Percentiles rank a stretch among this genome's conserved stretches.
These are phyloP conservation scores for Hygrophila difformis DNA, from an alignment of 257 asterid species.

Conservation along the genomic window DNA sequence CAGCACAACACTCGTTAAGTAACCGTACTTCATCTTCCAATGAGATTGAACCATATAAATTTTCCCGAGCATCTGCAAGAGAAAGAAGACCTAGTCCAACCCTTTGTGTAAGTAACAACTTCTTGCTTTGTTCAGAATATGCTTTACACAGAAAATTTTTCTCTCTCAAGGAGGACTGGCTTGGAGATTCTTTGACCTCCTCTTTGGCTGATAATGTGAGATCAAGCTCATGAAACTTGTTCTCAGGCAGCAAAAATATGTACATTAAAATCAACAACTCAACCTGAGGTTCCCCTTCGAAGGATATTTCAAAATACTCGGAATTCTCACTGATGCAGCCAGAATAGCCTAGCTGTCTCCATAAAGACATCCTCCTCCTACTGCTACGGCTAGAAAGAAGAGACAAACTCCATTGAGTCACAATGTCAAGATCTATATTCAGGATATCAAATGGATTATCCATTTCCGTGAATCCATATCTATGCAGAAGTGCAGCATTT, in stretches of 20 bases:
- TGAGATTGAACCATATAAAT: conserved; percentile 46
- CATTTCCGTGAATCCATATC: conserved; percentile 85
- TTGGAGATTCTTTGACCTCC: conserved; percentile 17
- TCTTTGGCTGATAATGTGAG: conserved; percentile 24
- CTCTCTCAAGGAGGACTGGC: conserved; percentile 17
- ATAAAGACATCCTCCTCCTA: conserved; percentile 53
- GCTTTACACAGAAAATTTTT: conserved; percentile 15
- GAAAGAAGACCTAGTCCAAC: conserved; percentile 54
- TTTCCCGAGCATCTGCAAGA: conserved; percentile 70
- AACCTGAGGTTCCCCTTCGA: conserved; percentile 69
- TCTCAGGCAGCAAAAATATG: conserved; percentile 57
- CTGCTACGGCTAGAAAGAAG: conserved; percentile 55
- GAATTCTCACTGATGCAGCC: conserved; percentile 58
- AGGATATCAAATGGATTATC: conserved; percentile 78
- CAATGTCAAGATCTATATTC: conserved; percentile 71
- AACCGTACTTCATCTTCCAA: conserved; percentile 47
- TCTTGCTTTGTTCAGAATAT: conserved; percentile 31
- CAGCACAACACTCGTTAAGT: conserved; percentile 27
- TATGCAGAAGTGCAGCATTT: conserved; percentile 90
- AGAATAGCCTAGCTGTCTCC: conserved; percentile 66
- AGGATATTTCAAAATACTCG: conserved; percentile 75
- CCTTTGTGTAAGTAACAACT: conserved; percentile 32
- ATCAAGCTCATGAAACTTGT: conserved; percentile 37
- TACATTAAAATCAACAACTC: conserved; percentile 64
- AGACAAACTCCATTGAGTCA: conserved; percentile 66